Base-by-base conservation (phyloP, 2,329 filamentous ascomycete species). In the Talaromyces amestolkiae region DNA sequence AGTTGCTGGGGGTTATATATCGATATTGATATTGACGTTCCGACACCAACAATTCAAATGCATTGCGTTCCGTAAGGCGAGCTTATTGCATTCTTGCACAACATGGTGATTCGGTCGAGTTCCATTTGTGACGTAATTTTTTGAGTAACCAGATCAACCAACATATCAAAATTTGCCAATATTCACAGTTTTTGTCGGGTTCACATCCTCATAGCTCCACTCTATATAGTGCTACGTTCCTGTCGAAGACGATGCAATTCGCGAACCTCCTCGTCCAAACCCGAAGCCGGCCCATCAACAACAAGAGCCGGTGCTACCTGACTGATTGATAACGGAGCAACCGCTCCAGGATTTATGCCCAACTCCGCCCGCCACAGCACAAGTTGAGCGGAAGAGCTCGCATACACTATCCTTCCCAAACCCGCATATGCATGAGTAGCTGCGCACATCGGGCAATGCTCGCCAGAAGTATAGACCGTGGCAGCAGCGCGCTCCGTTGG, bases 391-490 rank as follows among this genome's bases (percentile, higher is more conserved):
- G 53, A 56, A 15, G 53, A 56, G 11, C 53, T 56, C 3, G 33
- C 53, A 3, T 56, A 56, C n/a, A 56, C 53, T 56, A 56, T 56
- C 11, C 53, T 19, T 24, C 33, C 53, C 11, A 56, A 17, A 2
- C 33, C 53, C 6, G 53, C 53, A 56, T 56, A 56, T 24, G 53
- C 53, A 56, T 56, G 53, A 22, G 53, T 19, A 9, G 31, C 33
- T 22, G 53, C 33, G 11, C 53, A 56, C 53, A 56, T 56, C 5
- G 53, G 53, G 13, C 53, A 56, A 37, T 56, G 53, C 19, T 56
- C 53, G n/a, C 53, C 53, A 39, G 53, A 56, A 3, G 53, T 56
- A 22, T 56, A 56, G 53, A 56, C 53, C 1, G 53, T 56, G 11
- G 53, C 33, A 22, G 33, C 19, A 15, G 53, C 53, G 11, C 53